Evolutionary conservation across 345 rosid genomes (phyloP).

Genomic region (Raphanus raphanistrum): DNA sequence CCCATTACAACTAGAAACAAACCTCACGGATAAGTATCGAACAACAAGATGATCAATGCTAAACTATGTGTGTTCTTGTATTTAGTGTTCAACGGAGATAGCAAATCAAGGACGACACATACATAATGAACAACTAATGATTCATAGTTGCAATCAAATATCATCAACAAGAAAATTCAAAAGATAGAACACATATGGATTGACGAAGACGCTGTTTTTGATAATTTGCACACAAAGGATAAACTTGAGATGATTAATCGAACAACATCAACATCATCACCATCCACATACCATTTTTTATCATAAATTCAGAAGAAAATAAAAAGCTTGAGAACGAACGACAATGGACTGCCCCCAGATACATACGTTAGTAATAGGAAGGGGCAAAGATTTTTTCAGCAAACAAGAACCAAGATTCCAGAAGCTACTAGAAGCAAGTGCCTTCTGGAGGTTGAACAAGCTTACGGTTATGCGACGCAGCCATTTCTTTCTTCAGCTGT

Average conservation of each 20-base stretch:
- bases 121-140: background rate
- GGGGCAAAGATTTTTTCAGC: conserved; percentile 22
- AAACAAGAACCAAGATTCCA: conserved; percentile 20
- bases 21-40: background rate
- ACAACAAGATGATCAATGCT: background rate
- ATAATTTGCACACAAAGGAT: conserved; percentile 40
- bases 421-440: conserved; percentile 63
- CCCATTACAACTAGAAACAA: background rate
- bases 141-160: background rate
- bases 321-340: conserved; percentile 12
- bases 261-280: conserved; percentile 38
- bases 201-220: conserved; percentile 27
- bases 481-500: conserved; percentile 82
- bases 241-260: conserved; percentile 39
- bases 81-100: background rate
- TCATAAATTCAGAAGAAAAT: conserved; percentile 20
- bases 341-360: conserved; percentile 33
- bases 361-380: conserved; percentile 16
- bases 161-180: conserved; percentile 1
- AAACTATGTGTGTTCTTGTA: background rate
- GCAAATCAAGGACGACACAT: background rate
- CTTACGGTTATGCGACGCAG: conserved; percentile 69
- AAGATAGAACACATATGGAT: conserved; percentile 18
- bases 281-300: conserved; percentile 31
- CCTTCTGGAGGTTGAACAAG: conserved; percentile 88